Evolutionary conservation across 1,139 yeast species (phyloP).

Genomic region (Hanseniaspora gamundiae): DNA sequence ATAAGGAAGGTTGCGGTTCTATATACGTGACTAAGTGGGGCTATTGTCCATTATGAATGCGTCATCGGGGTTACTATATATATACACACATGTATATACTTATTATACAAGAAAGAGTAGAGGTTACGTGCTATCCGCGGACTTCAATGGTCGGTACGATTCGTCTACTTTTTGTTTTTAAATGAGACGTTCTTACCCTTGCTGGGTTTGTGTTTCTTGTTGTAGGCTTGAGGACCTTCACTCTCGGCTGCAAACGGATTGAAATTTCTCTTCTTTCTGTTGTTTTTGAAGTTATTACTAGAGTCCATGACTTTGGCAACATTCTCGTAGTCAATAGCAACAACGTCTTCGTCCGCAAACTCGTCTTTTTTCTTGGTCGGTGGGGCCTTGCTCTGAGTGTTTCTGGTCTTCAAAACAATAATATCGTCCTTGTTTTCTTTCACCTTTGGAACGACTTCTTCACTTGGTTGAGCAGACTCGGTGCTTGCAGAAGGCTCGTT

Average conservation of each 20-base stretch:
- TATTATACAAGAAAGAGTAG: too few species aligned
- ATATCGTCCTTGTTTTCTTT: constrained; percentile 33
- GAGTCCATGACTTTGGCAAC: constrained; percentile 35
- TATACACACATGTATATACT: too few species aligned
- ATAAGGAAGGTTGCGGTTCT: too few species aligned
- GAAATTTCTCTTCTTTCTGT: constrained; percentile 37
- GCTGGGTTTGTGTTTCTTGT: constrained; percentile 31
- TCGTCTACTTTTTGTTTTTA: constrained; percentile 20
- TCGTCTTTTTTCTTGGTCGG: constrained; percentile 11
- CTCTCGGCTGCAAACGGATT: constrained; percentile 46
- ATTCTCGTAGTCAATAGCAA: constrained; percentile 33
- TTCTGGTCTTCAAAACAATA: constrained; percentile 37
- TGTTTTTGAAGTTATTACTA: constrained; percentile 16
- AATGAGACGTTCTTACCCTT: constrained; percentile 41
- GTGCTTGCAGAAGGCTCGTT: constrained; percentile 1
- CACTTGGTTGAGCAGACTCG: not conserved
- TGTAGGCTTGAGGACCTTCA: constrained; percentile 41
- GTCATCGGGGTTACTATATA: too few species aligned
- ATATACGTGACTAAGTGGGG: too few species aligned
- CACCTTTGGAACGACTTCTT: constrained; percentile 2
- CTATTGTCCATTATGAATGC: too few species aligned
- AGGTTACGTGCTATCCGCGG: too few species aligned
- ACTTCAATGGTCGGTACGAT: too few species aligned
- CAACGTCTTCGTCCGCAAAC: constrained; percentile 13
- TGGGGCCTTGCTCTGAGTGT: constrained; percentile 13